Conservation (phyloP, 345 rosid species). For the Microthlaspi erraticum region DNA sequence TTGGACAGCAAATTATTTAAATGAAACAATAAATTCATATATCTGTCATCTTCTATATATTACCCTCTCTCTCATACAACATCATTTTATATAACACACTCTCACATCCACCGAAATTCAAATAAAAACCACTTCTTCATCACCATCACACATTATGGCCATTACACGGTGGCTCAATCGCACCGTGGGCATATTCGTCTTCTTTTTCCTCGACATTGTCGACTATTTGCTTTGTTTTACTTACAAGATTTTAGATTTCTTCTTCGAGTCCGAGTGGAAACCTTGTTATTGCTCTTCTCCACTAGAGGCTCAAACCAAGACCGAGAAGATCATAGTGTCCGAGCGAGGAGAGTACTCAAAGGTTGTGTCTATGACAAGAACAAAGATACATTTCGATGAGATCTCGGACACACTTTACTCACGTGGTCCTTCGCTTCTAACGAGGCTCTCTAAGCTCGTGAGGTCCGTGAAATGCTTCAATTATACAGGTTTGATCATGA, state of each 20-base stretch:
- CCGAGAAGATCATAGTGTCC: slow-evolving; percentile 72
- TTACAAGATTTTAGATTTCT: slow-evolving; percentile 42
- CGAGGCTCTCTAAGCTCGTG: slow-evolving; percentile 63
- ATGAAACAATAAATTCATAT: slow-evolving; percentile 45
- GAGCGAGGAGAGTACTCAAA: slow-evolving; percentile 73
- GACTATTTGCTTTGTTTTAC: slow-evolving; percentile 44
- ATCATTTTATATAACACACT: slow-evolving; percentile 21
- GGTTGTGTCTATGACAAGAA: slow-evolving; percentile 64
- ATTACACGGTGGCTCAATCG: slow-evolving; percentile 44
- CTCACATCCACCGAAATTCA: slow-evolving; percentile 22
- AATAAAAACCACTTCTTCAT: slow-evolving; percentile 16
- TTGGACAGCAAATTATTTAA: slow-evolving; percentile 46
- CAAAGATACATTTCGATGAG: slow-evolving; percentile 77
- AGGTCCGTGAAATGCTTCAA: slow-evolving; percentile 49
- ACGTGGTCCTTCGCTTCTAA: slow-evolving; percentile 60
- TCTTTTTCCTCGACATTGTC: slow-evolving; percentile 41
- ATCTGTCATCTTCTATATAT: slow-evolving; percentile 41
- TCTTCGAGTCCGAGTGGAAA: slow-evolving; percentile 42
- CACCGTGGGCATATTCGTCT: slow-evolving; percentile 41
- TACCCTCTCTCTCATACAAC: slow-evolving; percentile 20
- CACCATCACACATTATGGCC: slow-evolving; percentile 40
- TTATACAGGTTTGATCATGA: slow-evolving; percentile 40
- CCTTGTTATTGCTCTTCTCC: slow-evolving; percentile 46
- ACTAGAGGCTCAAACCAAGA: slow-evolving; percentile 42
- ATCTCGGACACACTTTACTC: slow-evolving; percentile 87